Base-by-base conservation (phyloP, 768 basidiomycete species). In the Mycena rosella region DNA sequence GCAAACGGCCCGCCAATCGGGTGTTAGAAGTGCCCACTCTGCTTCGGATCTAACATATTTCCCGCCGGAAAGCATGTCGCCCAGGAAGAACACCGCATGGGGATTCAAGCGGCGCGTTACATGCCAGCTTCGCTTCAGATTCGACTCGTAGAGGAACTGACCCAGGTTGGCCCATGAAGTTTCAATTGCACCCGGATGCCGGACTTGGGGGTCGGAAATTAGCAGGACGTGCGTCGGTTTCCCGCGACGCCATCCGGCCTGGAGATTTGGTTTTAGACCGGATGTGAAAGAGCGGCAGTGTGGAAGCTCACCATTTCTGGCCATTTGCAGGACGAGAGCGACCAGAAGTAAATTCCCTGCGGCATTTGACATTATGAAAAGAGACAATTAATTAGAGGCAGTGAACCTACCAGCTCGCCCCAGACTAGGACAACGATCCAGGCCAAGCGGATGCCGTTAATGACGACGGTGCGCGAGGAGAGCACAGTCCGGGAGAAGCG, bases 31-130 rank as follows among this genome's bases (percentile, higher is more conserved):
- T 40, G 38, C 80, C 73, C 70, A 86, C 84, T 84, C 81, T 66
- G 72, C 73, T 49, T 85, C 84, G n/a, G 74, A 82, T 63, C 81
- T 83, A 3, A 85, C 80, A 26, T 84, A 82, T 64, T 88, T 85
- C 8, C 91, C 89, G 67, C 87, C 86, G 49, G 91, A 86, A 57
- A 95, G 80, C 86, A 92, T 89, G 74, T 95, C 93, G 8, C 93
- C 93, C 5, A 93, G 80, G 71, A 94, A 91, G 11, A 95, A 83
- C n/a, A 94, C 87, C 7, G 79, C 83, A 69, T 93, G 81, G 2
- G 92, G 89, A 48, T 80, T 85, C 36, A 91, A 74, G 34, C 86
- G 81, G 45, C 83, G 85, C 0, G 84, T 84, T 42, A 88, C 87
- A 64, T 83, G 86, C 93, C 93, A 95, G 63, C 85, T 87, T 77